Percentiles rank a stretch among this genome's conserved stretches.
These are phyloP conservation scores for Neoboletus brunneissimus DNA, from an alignment of 768 basidiomycete species.

Conservation along the genomic window DNA sequence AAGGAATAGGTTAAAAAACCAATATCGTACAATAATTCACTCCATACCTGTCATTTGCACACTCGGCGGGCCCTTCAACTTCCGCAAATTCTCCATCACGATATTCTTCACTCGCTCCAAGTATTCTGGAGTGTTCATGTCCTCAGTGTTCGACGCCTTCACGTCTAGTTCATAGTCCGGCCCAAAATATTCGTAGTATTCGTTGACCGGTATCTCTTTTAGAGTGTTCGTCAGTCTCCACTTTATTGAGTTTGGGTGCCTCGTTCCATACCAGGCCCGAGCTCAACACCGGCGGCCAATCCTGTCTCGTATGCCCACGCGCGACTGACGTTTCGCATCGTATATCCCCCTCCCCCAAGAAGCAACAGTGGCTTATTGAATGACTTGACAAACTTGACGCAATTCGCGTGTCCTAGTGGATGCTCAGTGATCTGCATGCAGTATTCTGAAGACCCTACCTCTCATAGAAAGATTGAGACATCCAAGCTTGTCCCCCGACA, in stretches of 20 bases:
- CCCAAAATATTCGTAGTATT: slow-evolving; percentile 99
- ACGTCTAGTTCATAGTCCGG: slow-evolving; percentile 97
- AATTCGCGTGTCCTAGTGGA: slow-evolving; percentile 84
- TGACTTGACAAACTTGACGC: slow-evolving; percentile 94
- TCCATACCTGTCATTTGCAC: slow-evolving; percentile 82
- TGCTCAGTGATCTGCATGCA: background rate
- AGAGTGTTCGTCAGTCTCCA: slow-evolving; percentile 2
- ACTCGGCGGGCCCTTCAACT: slow-evolving; percentile 85
- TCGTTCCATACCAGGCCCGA: slow-evolving; percentile 62
- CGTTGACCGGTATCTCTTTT: slow-evolving; percentile 95
- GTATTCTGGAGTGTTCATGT: slow-evolving; percentile 91
- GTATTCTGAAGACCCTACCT: slow-evolving; percentile 40
- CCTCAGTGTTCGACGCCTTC: slow-evolving; percentile 90
- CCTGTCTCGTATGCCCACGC: slow-evolving; percentile 99
- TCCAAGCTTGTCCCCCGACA: slow-evolving; percentile 95
- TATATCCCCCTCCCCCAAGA: slow-evolving; percentile 97
- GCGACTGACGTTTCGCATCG: slow-evolving; percentile 95
- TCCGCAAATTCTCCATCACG: slow-evolving; percentile 86
- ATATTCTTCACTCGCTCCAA: slow-evolving; percentile 90
- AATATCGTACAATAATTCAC: background rate
- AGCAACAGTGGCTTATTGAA: slow-evolving; percentile 93
- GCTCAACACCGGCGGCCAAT: slow-evolving; percentile 93
- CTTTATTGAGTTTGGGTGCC: background rate
- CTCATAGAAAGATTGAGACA: slow-evolving; percentile 96
- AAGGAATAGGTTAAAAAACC: background rate